Percentiles rank a stretch among this genome's conserved stretches.
Evolutionary conservation across 768 basidiomycete genomes (phyloP).

Genomic region (Xanthoconium stramineum): DNA sequence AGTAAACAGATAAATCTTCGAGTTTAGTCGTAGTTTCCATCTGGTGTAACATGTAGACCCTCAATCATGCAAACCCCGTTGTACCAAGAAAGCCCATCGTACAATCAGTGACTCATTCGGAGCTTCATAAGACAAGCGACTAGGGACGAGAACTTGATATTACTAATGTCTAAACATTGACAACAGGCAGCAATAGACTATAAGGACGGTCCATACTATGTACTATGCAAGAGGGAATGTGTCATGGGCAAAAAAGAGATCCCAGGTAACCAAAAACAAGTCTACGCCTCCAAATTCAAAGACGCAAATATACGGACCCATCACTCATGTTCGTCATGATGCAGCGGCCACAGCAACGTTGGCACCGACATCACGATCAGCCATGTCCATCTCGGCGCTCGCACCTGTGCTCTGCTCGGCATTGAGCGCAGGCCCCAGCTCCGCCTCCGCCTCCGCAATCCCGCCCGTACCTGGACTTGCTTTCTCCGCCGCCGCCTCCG

Average conservation of each 20-base stretch:
- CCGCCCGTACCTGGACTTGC: background rate
- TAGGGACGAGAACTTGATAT: no score
- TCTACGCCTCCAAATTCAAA: background rate
- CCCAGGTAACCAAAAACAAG: background rate
- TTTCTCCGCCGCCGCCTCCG: background rate
- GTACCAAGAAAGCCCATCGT: no score
- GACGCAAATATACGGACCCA: background rate
- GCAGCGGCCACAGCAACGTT: background rate
- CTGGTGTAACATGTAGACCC: no score
- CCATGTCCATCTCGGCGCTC: background rate
- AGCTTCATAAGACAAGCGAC: no score
- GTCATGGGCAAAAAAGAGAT: background rate
- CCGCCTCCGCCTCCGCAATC: background rate
- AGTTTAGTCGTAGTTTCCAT: no score
- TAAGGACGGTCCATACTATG: no score
- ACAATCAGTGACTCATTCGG: no score
- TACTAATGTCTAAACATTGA: no score
- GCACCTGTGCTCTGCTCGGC: background rate
- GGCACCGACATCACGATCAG: background rate
- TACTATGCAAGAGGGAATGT: background rate
- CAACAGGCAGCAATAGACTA: no score
- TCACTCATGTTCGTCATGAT: constrained; percentile 8
- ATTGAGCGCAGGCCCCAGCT: background rate
- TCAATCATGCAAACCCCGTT: no score
- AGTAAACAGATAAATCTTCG: no score